Evolutionary conservation across 352 stramenopile genomes (phyloP), one percentile per base, ranked within the genome.

Genomic region (Pythium sp.): DNA sequence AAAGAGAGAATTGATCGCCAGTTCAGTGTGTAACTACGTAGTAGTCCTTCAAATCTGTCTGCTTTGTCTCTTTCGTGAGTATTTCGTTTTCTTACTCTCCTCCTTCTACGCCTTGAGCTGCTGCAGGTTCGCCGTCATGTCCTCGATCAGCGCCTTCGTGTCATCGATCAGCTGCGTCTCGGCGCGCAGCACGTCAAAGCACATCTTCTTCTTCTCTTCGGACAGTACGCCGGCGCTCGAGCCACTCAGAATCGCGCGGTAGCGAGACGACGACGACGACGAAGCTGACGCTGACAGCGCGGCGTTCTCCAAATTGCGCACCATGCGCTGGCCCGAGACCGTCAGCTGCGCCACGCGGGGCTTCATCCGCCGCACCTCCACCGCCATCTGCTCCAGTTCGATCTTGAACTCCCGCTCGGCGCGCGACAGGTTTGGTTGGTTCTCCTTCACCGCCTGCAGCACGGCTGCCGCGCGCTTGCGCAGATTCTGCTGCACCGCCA

Each of bases 131-230:
- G 75, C 68, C 12, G 65, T 81, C 65, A 95, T 73, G 49, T 93
- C 85, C 38, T 89, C 73, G 20, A 95, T 73, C 62, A 92, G 60
- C 51, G 79, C 72, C 69, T 91, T 92, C 54, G 85, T 80, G 64
- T 93, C 81, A 57, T 92, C 87, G 55, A 95, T 92, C 41, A 95
- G 67, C 72, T 95, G 82, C 62, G 82, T 91, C 72, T 95, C 87
- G 22, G 87, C 87, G 26, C 78, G 76, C 64, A 95, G 74, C 36
- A 95, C 87, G 51, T 95, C 84, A 64, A 82, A 90, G 71, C 84
- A 92, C 79, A 95, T 95, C 56, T 84, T 80, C 69, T 91, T 89
- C 75, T 91, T 92, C 11, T 92, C 87, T 11, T 82, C 80, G 9
- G 87, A 87, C 8, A 92, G 69, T 41, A 58, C 65, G 2, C 65